phyloP scores from a whole-genome alignment of 176 grass and related monocot genomes.

The Chloris gayana region DNA sequence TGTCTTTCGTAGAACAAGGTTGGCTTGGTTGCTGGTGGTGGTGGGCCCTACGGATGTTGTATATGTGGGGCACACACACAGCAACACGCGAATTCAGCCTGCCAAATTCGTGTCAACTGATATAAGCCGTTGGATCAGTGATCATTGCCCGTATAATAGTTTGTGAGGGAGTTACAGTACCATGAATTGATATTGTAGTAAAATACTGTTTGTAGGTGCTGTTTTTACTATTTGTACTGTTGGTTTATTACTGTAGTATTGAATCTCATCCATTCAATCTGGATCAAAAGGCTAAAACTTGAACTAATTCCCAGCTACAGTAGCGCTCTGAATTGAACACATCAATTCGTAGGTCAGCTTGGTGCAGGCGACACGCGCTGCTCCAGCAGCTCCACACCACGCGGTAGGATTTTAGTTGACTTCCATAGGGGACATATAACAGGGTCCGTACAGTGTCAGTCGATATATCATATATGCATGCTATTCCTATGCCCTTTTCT shows the following conservation, averaged over 20 bases:
- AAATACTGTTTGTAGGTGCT: too few relatives aligned
- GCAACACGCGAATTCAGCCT: too few relatives aligned
- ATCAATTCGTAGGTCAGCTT: neutral
- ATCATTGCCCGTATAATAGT: too few relatives aligned
- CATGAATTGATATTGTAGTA: too few relatives aligned
- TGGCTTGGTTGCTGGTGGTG: neutral
- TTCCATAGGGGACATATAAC: neutral
- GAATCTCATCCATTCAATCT: too few relatives aligned
- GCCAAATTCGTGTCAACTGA: neutral
- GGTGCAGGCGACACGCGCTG: neutral
- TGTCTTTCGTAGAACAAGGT: neutral
- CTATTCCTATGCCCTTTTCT: neutral
- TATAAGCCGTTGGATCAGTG: neutral
- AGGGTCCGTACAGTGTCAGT: neutral
- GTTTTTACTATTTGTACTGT: too few relatives aligned
- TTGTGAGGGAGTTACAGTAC: too few relatives aligned
- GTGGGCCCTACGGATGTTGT: neutral
- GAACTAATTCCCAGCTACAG: too few relatives aligned
- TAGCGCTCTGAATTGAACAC: too few relatives aligned
- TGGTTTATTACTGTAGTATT: too few relatives aligned
- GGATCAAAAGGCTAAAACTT: too few relatives aligned
- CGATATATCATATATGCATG: neutral
- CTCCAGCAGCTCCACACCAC: neutral
- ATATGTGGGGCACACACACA: neutral
- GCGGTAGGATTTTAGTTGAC: slow-evolving; percentile 26